A percentile compares a stretch with the other conserved stretches of the same genome.
phyloP scores from a whole-genome alignment of 2,329 filamentous ascomycete species.

The Grosmannia penicillata region DNA sequence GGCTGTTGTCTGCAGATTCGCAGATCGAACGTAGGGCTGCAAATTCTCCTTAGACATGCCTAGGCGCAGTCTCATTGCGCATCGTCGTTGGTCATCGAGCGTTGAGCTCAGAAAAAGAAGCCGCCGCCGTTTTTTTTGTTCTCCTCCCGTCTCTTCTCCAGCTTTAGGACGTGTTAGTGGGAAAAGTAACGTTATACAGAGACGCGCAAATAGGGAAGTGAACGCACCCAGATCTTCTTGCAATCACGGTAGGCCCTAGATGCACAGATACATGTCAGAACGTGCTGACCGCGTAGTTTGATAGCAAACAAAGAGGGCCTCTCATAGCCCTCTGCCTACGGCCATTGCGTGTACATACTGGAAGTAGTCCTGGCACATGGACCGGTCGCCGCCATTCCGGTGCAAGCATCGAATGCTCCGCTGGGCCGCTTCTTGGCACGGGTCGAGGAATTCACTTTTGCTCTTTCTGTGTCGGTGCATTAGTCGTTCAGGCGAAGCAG shows the following conservation, averaged over 20 bases:
- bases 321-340: background rate
- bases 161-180: background rate
- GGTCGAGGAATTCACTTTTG: slow-evolving; percentile 83
- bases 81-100: background rate
- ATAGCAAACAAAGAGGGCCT: background rate
- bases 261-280: slow-evolving; percentile 7
- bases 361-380: slow-evolving; percentile 93
- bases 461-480: slow-evolving; percentile 62
- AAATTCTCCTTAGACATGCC: background rate
- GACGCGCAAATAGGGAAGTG: background rate
- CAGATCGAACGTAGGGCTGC: background rate
- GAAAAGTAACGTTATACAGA: background rate
- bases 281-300: background rate
- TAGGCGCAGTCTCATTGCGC: background rate
- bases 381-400: slow-evolving; percentile 70
- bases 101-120: background rate
- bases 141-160: slow-evolving; percentile 11
- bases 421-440: slow-evolving; percentile 83
- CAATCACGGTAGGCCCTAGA: slow-evolving; percentile 80
- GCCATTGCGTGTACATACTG: slow-evolving; percentile 45
- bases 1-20: too few relatives aligned
- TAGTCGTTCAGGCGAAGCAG: background rate
- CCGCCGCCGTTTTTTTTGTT: slow-evolving; percentile 3
- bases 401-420: slow-evolving; percentile 78
- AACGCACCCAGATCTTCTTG: slow-evolving; percentile 82